Evolutionary conservation across 2,329 filamentous ascomycete species (phyloP), one percentile per base, ranked within the genome.

Genomic region (Diaporthe ilicicola): DNA sequence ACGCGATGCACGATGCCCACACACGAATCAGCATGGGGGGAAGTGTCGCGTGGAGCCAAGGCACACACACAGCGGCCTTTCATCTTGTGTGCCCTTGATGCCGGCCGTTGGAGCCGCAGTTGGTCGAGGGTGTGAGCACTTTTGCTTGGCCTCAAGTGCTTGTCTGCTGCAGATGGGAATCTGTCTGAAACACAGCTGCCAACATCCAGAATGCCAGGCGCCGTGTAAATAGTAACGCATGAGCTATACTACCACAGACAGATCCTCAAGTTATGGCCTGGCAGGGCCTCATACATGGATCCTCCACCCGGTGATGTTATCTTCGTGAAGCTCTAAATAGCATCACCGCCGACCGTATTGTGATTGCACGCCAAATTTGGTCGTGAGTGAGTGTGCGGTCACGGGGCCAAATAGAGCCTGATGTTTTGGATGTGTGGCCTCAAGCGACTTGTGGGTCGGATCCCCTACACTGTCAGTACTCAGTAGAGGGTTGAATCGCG

Each of bases 1-100:
- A 50, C 32, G 42, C n/a, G 59, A 22, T 34, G 42, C 29, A 22
- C 39, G 19, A 32, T 42, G 54, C 24, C 27, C 42, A 42, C 44
- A 64, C 59, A 64, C 44, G 59, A 64, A 64, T 64, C 59, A 64
- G 59, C 42, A 37, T 4, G 29, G 59, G 19, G 59, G 59, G n/a
- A 37, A 50, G 42, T 44, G 24, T 29, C 59, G 59, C 59, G 44
- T 64, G 59, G 59, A 19, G 48, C 17, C 17, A 27, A 32, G 29
- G 44, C 17, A 4, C 15, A 59, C 34, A 27, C 4, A 42, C 44
- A n/a, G 44, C 59, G 42, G 37, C 27, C 6, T 34, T 48, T 48
- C 42, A n/a, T n/a, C n/a, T n/a, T n/a, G n/a, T 37, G 44, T 48
- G 59, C 59, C 44, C 59, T 50, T 48, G 59, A 48, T 62, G 59